These are phyloP conservation scores for Parsonsia alboflavescens DNA, from an alignment of 257 asterid genomes.

Conservation along the genomic window DNA sequence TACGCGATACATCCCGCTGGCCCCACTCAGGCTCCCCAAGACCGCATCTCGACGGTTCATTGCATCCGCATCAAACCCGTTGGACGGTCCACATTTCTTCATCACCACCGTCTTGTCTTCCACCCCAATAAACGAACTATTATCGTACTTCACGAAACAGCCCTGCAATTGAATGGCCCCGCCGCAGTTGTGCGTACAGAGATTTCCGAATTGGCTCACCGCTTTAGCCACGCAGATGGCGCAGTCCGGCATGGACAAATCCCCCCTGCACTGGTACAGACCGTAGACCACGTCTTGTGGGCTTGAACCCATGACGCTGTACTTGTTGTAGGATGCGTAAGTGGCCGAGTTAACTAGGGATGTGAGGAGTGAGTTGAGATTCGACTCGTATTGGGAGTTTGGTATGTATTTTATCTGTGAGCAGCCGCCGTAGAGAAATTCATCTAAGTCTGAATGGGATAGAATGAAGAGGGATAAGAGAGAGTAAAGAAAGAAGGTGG, in stretches of 20 bases:
- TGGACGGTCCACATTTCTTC: conserved; percentile 91
- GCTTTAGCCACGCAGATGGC: conserved; percentile 76
- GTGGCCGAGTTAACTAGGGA: conserved; percentile 91
- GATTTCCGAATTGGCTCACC: conserved; percentile 43
- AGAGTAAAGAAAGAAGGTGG: conserved; percentile 8
- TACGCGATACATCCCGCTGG: conserved; percentile 61
- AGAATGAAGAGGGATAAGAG: conserved; percentile 25
- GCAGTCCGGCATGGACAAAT: conserved; percentile 87
- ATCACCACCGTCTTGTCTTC: conserved; percentile 74
- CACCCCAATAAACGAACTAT: conserved; percentile 56
- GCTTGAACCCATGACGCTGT: conserved; percentile 51
- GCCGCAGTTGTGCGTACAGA: conserved; percentile 66
- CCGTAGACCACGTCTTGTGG: conserved; percentile 60
- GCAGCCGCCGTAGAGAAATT: conserved; percentile 76
- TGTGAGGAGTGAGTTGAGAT: conserved; percentile 74
- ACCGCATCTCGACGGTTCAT: conserved; percentile 69
- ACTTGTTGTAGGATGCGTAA: conserved; percentile 83
- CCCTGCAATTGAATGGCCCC: conserved; percentile 80
- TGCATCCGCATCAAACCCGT: conserved; percentile 38
- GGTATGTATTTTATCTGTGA: conserved; percentile 59
- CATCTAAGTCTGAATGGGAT: conserved; percentile 27
- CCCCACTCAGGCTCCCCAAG: conserved; percentile 51
- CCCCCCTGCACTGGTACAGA: conserved; percentile 82
- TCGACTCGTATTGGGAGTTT: conserved; percentile 57
- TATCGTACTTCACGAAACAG: conserved; percentile 80